Evolutionary conservation across 2,329 filamentous ascomycete genomes (phyloP).

Genomic region (Aureobasidium uvarum): DNA sequence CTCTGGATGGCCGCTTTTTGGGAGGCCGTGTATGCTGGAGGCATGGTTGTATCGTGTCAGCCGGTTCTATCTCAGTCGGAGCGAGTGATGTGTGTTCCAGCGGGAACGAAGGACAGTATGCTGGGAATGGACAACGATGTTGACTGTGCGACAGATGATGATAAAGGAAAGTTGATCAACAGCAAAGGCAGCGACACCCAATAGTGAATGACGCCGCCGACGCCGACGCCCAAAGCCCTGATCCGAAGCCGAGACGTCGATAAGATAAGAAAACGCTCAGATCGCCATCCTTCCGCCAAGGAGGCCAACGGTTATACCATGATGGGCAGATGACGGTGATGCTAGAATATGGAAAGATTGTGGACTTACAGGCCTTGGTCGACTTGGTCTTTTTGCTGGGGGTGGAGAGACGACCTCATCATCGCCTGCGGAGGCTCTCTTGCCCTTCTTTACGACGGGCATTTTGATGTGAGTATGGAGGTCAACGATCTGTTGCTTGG

Average conservation of each 20-base stretch:
- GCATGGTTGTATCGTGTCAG: conserved; percentile 41
- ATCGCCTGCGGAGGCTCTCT: neutral
- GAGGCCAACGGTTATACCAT: neutral
- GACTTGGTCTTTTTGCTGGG: conserved; percentile 9
- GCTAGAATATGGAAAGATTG: neutral
- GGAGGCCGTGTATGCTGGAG: conserved; percentile 46
- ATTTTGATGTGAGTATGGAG: neutral
- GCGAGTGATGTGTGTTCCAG: neutral
- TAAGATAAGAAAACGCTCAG: conserved; percentile 15
- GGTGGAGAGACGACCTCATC: neutral
- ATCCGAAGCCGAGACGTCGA: conserved; percentile 15
- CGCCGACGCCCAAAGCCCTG: conserved; percentile 4
- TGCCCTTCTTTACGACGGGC: neutral
- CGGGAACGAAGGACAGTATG: neutral
- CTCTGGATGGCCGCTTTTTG: conserved; percentile 49
- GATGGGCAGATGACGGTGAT: neutral
- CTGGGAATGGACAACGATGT: neutral
- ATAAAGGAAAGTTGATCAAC: conserved; percentile 13
- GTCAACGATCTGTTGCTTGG: neutral
- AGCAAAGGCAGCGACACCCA: conserved; percentile 11
- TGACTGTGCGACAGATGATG: neutral
- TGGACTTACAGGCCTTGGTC: conserved; percentile 4
- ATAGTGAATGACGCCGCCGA: conserved; percentile 4
- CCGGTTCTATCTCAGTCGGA: neutral
- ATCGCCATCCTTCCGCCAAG: conserved; percentile 5